These are phyloP conservation scores for Aspergillus neoniger DNA, from an alignment of 2,329 filamentous ascomycete genomes.

Conservation along the genomic window DNA sequence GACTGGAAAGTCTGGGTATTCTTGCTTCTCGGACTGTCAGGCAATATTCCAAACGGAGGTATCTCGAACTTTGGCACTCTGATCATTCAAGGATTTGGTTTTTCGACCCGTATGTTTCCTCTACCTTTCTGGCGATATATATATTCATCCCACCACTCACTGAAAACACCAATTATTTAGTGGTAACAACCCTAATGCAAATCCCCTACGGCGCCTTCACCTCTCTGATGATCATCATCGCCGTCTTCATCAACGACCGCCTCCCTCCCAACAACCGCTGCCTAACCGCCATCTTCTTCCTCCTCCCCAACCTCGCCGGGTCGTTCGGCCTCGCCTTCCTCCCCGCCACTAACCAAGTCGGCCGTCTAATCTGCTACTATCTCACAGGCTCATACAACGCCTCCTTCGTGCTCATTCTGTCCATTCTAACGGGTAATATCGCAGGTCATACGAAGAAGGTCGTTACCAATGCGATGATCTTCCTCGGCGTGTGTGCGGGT, in stretches of 20 bases:
- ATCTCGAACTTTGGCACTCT: conserved; percentile 33
- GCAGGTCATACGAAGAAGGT: conserved; percentile 38
- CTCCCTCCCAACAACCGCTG: conserved; percentile 25
- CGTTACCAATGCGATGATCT: conserved; percentile 32
- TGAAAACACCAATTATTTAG: background rate
- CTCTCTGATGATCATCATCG: conserved; percentile 24
- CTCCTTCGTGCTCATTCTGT: conserved; percentile 33
- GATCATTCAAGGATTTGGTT: conserved; percentile 45
- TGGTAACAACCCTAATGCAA: conserved; percentile 39
- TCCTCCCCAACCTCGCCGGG: conserved; percentile 27
- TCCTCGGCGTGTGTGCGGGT: conserved; percentile 28
- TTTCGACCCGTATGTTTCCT: conserved; percentile 27
- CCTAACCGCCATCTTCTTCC: conserved; percentile 22
- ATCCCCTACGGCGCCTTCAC: conserved; percentile 42
- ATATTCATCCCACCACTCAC: too few species aligned
- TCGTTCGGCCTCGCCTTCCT: conserved; percentile 23
- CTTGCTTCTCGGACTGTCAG: conserved; percentile 48
- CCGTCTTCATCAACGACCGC: conserved; percentile 24
- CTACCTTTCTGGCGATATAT: too few species aligned
- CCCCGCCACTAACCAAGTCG: conserved; percentile 17
- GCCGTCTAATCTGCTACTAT: conserved; percentile 28
- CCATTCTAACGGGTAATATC: conserved; percentile 31
- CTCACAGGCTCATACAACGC: conserved; percentile 33
- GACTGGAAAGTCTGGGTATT: conserved; percentile 64
- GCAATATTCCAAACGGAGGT: conserved; percentile 34